Evolutionary conservation across 768 basidiomycete genomes (phyloP), one percentile per base, ranked within the genome.

Genomic region (Exsudoporus frostii): DNA sequence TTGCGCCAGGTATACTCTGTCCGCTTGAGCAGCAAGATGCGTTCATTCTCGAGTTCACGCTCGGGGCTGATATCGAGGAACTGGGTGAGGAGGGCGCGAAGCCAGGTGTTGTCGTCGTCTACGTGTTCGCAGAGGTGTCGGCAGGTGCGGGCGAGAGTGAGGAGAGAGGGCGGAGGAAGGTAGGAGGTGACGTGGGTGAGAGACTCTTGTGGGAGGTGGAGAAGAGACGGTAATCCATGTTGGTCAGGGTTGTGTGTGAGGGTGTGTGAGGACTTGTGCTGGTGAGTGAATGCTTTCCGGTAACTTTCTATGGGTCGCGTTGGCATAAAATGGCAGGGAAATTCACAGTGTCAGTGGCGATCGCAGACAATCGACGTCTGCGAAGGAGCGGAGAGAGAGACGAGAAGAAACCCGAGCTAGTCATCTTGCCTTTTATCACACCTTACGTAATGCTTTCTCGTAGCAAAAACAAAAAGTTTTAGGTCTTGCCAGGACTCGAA

Each of bases 51-150:
- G 30, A 86, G 68, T 54, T 82, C 79, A 50, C 69, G 69, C 68
- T 91, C 87, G 17, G 88, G 89, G 9, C 76, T 70, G 48, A 90
- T 78, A 45, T 80, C 83, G 40, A 90, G 66, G 63, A 83, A 84
- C 65, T 85, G 84, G 48, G 75, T 79, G 55, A 83, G 72, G 68
- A 89, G 90, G 27, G 91, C 90, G 20, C 82, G 74, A 46, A 80
- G 77, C 90, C 90, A 93, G 33, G 88, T 91, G 62, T 81, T 84
- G 54, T 93, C 90, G 61, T 88, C 79, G 50, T 79, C 79, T 76
- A 90, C 72, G 77, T 90, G 89, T 56, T 77, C 73, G 64, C 78
- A 74, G 51, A 90, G 75, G 53, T 62, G 64, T 43, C 66, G 72
- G 69, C 77, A 79, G 54, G 84, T 81, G 58, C 70, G 65, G 20